Base-by-base conservation (phyloP, 2,329 filamentous ascomycete genomes). In the Colletotrichum plurivorum region DNA sequence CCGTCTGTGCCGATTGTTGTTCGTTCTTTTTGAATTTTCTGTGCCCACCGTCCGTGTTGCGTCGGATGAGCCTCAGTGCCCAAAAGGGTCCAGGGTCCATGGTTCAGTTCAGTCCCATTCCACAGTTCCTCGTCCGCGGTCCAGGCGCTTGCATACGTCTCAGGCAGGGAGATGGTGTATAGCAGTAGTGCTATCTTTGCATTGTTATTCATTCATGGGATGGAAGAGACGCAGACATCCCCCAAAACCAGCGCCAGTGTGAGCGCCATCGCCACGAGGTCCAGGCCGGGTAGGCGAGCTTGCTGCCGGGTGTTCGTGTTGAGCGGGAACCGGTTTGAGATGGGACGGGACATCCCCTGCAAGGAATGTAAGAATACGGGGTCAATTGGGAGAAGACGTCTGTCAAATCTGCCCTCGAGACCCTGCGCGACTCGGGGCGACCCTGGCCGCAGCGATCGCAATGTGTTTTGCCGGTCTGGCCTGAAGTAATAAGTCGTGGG, bases 401-500 rank as follows among this genome's bases (percentile, higher is more conserved):
- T 16, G 8, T 46, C 49, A 51, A 56, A 63, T 16, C 36, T 45
- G 58, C 20, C 43, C 15, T 27, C 15, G 18, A 54, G 27, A 27
- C 27, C 39, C 54, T 41, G 22, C 43, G 55, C 59, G 43, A 55
- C 55, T 69, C 55, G 36, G 55, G 39, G 18, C n/a, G 62, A 69
- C 51, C 62, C 62, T 15, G 49, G 55, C 22, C 15, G 18, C 55
- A 66, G 66, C 66, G 66, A 69, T 69, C 66, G 66, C 51, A 69
- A 69, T 66, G n/a, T 31, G 18, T 31, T 48, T 31, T 51, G n/a
- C 62, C 55, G 43, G 61, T 51, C 58, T 69, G 31, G 51, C 45
- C 64, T 51, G 45, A 31, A 43, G 53, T 58, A 31, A 56, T 56
- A 48, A 46, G 46, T 63, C 22, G 48, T 49, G 51, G 43, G 53